A percentile compares a stretch with the other conserved stretches of the same genome.
These are phyloP conservation scores for Myrmaecium sp. DNA, from an alignment of 2,329 filamentous ascomycete genomes.

Conservation along the genomic window DNA sequence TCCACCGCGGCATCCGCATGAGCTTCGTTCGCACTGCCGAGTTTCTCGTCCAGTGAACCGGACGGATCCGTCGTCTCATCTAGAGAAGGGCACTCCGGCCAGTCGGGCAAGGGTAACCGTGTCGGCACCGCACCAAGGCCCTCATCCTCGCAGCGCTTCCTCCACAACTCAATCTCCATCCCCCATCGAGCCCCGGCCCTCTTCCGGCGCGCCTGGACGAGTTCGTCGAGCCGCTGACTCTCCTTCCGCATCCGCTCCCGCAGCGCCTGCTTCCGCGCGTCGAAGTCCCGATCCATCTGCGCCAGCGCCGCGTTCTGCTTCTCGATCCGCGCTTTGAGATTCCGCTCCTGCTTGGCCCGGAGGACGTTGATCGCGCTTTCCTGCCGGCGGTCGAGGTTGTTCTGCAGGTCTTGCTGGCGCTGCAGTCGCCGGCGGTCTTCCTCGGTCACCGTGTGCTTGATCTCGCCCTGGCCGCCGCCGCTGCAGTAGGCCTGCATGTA, in stretches of 20 bases:
- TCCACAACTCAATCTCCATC: constrained; percentile 22
- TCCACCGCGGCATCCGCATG: no score
- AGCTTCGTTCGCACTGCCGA: no score
- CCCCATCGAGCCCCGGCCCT: constrained; percentile 21
- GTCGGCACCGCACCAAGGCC: no score
- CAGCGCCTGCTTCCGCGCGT: constrained; percentile 16
- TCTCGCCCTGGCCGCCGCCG: constrained; percentile 12
- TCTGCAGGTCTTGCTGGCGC: constrained; percentile 20
- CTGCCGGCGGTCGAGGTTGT: constrained; percentile 24
- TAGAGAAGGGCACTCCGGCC: no score
- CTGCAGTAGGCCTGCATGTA: constrained; percentile 32
- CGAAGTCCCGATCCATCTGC: constrained; percentile 16
- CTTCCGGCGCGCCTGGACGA: constrained; percentile 16
- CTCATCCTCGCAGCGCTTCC: constrained; percentile 17
- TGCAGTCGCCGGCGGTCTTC: constrained; percentile 26
- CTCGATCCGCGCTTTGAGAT: constrained; percentile 17
- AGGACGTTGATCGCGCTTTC: constrained; percentile 30
- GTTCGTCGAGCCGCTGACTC: constrained; percentile 14
- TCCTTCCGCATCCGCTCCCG: constrained; percentile 18
- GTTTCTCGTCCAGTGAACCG: no score
- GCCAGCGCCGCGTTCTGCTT: constrained; percentile 24
- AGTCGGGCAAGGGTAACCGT: no score
- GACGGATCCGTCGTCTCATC: no score
- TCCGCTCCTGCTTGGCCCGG: constrained; percentile 25
- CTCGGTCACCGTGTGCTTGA: constrained; percentile 22